Evolutionary conservation across 495 filamentous ascomycete genomes (phyloP).

Genomic region (Articulospora tetracladia): DNA sequence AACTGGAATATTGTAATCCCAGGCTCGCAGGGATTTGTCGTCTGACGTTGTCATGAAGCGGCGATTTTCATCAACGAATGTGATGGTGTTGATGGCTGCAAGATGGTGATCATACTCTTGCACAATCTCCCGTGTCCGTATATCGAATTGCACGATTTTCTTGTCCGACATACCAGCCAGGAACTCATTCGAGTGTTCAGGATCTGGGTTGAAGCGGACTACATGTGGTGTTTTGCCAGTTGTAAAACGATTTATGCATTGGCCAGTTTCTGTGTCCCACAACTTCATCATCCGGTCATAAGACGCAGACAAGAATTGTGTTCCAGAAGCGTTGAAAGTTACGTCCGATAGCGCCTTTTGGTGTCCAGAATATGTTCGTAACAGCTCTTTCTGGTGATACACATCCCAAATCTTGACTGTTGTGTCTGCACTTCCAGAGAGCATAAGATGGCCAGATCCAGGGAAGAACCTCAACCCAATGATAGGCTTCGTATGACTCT

Average conservation of each 20-base stretch:
- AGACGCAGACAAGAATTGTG: constrained; percentile 82
- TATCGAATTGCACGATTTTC: constrained; percentile 98
- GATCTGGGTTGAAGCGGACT: constrained; percentile 81
- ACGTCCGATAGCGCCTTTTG: constrained; percentile 87
- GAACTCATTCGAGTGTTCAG: constrained; percentile 81
- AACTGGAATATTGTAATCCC: constrained; percentile 97
- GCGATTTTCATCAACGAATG: constrained; percentile 89
- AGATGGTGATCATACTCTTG: constrained; percentile 99
- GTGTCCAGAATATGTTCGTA: constrained; percentile 88
- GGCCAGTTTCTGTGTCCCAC: constrained; percentile 96
- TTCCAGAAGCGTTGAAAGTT: constrained; percentile 79
- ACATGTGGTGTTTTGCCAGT: constrained; percentile 95
- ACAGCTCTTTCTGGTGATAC: constrained; percentile 80
- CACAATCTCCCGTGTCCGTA: constrained; percentile 69
- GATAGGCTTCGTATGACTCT: constrained; percentile 79
- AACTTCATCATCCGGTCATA: constrained; percentile 95
- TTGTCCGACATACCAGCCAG: constrained; percentile 96
- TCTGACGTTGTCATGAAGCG: constrained; percentile 98
- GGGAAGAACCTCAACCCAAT: constrained; percentile 88
- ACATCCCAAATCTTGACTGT: constrained; percentile 95
- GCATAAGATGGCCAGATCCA: constrained; percentile 75
- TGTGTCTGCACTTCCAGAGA: constrained; percentile 81
- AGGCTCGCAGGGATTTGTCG: constrained; percentile 91
- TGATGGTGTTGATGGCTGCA: constrained; percentile 95
- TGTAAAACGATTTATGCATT: constrained; percentile 79